These are phyloP conservation scores for Mikania micrantha DNA, from an alignment of 129 eudicot species.

Conservation along the genomic window DNA sequence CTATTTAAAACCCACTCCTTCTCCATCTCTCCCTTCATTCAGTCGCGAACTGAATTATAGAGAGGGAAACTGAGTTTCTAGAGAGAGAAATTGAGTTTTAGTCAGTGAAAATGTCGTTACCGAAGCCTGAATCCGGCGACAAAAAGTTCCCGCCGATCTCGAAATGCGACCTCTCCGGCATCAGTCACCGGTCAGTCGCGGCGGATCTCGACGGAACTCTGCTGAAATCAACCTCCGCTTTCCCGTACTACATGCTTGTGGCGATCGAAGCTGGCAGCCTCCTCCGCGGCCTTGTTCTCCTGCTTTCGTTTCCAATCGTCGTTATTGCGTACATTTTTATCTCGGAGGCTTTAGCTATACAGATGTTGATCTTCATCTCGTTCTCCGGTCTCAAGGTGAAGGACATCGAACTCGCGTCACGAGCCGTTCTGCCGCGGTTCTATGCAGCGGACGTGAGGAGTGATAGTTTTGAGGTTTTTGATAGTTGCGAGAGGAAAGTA, in stretches of 20 bases:
- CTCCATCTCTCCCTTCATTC: slow-evolving; percentile 5
- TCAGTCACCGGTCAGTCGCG: slow-evolving; percentile 59
- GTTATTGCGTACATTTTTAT: slow-evolving; percentile 70
- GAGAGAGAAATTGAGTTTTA: slow-evolving; percentile 11
- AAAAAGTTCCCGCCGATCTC: slow-evolving; percentile 50
- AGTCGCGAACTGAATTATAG: background rate
- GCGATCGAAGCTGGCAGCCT: slow-evolving; percentile 97
- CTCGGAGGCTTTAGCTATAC: slow-evolving; percentile 78
- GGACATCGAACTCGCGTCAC: slow-evolving; percentile 90
- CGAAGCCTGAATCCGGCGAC: slow-evolving; percentile 33
- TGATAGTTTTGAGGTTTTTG: slow-evolving; percentile 79
- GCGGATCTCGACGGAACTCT: slow-evolving; percentile 99
- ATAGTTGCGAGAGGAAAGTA: slow-evolving; percentile 60
- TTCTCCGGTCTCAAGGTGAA: slow-evolving; percentile 63
- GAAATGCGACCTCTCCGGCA: slow-evolving; percentile 55
- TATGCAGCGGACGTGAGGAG: slow-evolving; percentile 71
- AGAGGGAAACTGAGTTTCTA: slow-evolving; percentile 12
- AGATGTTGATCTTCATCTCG: slow-evolving; percentile 75
- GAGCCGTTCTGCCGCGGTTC: slow-evolving; percentile 81
- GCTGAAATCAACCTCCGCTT: slow-evolving; percentile 57
- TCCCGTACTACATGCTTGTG: slow-evolving; percentile 95
- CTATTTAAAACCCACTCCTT: slow-evolving; percentile 23
- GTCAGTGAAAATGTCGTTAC: slow-evolving; percentile 35
- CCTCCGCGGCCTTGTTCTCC: slow-evolving; percentile 68
- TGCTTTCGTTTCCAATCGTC: slow-evolving; percentile 66